Evolutionary conservation across 1,139 yeast genomes (phyloP).

Genomic region (Saccharomyces hybrid): DNA sequence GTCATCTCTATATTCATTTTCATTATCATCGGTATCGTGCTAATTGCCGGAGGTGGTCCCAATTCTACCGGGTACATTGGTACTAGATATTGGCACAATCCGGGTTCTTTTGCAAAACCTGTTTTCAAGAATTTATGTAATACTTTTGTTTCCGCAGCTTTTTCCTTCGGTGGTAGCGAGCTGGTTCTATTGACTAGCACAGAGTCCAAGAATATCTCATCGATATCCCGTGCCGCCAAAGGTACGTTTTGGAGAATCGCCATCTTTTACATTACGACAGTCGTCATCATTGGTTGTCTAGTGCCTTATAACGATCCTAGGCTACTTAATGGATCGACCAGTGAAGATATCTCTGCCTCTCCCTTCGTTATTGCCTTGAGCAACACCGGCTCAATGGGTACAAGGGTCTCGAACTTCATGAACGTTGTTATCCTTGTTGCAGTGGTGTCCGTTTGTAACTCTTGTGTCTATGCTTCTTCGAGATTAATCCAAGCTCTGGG

Average conservation of each 20-base stretch:
- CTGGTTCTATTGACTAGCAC: constrained; percentile 82
- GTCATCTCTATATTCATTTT: constrained; percentile 58
- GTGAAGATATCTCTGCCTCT: constrained; percentile 46
- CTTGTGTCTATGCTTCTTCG: constrained; percentile 52
- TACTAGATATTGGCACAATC: constrained; percentile 52
- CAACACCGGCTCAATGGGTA: constrained; percentile 52
- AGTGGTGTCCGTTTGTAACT: constrained; percentile 44
- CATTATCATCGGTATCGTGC: constrained; percentile 58
- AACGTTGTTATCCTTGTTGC: constrained; percentile 45
- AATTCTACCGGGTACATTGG: constrained; percentile 49
- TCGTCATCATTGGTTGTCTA: constrained; percentile 55
- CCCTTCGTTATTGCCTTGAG: constrained; percentile 73
- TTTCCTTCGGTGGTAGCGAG: constrained; percentile 59
- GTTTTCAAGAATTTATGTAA: constrained; percentile 47
- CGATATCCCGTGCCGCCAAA: constrained; percentile 43
- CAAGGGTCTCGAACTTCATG: constrained; percentile 40
- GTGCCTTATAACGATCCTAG: constrained; percentile 54
- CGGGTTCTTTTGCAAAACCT: constrained; percentile 47
- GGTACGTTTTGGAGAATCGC: constrained; percentile 69
- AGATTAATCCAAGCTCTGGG: constrained; percentile 53
- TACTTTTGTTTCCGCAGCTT: constrained; percentile 47
- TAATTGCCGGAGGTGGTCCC: constrained; percentile 64
- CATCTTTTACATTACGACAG: constrained; percentile 53
- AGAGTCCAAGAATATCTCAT: constrained; percentile 41
- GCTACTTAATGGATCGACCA: constrained; percentile 40